Evolutionary conservation across 164 flowering plant genomes (phyloP).

Genomic region (Magnolia officinalis): DNA sequence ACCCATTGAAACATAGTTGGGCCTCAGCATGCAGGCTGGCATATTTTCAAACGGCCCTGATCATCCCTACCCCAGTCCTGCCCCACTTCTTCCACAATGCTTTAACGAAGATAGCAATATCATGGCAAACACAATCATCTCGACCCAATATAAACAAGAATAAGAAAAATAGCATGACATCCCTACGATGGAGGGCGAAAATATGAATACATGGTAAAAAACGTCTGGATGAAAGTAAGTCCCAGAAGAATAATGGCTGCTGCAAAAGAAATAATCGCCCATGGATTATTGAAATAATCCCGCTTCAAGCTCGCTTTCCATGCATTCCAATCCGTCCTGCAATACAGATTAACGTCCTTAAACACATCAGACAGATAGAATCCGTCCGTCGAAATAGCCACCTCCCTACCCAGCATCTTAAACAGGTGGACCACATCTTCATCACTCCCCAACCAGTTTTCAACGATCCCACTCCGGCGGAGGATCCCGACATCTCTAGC

Average conservation of each 20-base stretch:
- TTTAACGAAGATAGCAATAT: too few relatives aligned
- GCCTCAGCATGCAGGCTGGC: too few relatives aligned
- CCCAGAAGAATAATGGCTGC: conserved; percentile 1
- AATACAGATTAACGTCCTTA: conserved; percentile 12
- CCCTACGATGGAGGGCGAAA: background rate
- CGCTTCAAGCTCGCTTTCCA: conserved; percentile 11
- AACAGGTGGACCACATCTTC: conserved; percentile 21
- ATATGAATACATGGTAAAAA: background rate
- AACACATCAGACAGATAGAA: conserved; percentile 17
- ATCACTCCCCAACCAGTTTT: conserved; percentile 26
- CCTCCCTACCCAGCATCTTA: conserved; percentile 20
- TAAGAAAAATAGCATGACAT: too few relatives aligned
- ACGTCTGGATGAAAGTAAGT: conserved; percentile 5
- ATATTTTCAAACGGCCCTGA: too few relatives aligned
- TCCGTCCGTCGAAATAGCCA: conserved; percentile 11
- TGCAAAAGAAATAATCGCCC: background rate
- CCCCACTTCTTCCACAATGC: too few relatives aligned
- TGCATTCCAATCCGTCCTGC: conserved; percentile 16
- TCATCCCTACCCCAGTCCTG: too few relatives aligned
- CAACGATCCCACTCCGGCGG: conserved; percentile 10
- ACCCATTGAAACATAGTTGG: too few relatives aligned
- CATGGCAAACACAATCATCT: too few relatives aligned
- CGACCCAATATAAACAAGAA: too few relatives aligned
- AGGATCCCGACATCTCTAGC: conserved; percentile 20
- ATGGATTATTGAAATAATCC: conserved; percentile 11